Evolutionary conservation across 2,329 filamentous ascomycete genomes (phyloP), one percentile per base, ranked within the genome.

Genomic region (Neofusicoccum ribis): DNA sequence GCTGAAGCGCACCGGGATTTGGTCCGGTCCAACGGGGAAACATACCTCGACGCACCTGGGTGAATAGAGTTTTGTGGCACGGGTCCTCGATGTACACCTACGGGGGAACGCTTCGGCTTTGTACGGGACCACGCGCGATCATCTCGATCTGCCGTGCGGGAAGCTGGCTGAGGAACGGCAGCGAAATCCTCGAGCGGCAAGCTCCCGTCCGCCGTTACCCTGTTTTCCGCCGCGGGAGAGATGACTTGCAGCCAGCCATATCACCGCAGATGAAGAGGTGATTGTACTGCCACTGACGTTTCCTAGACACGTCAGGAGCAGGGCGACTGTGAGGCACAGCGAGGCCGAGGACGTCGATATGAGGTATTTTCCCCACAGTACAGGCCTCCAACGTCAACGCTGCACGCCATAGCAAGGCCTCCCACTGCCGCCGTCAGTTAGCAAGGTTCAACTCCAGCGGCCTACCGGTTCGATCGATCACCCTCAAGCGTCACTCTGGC

Each of bases 371-470:
- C 8, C 15, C 31, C 23, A 14, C 14, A 36, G 39, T 36, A 41
- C 56, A 44, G 12, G 14, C 54, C 54, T 36, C 27, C 39, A 47
- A 12, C 41, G 56, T 60, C 56, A 60, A 23, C 31, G 50, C 50
- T 46, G 31, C 43, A 23, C 27, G 41, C 39, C 27, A 60, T 47
- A n/a, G 31, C 56, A 47, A 60, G 56, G 56, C 56, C 27, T 37
- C 56, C 56, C 54, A 36, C 54, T 47, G 43, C 56, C 56, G 31
- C 27, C 56, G 27, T 46, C 56, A 20, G 43, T 60, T 43, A 60
- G 56, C 43, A 60, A 60, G 54, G 43, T 60, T 60, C 56, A 60
- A 60, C 56, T 47, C 56, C 56, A 60, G 11, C 56, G 17, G n/a
- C 56, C 27, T 60, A 60, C 56, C 56, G 31, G 23, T 60, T 60